Evolutionary conservation across 2,329 filamentous ascomycete genomes (phyloP).

Genomic region (Fusarium chaquense): DNA sequence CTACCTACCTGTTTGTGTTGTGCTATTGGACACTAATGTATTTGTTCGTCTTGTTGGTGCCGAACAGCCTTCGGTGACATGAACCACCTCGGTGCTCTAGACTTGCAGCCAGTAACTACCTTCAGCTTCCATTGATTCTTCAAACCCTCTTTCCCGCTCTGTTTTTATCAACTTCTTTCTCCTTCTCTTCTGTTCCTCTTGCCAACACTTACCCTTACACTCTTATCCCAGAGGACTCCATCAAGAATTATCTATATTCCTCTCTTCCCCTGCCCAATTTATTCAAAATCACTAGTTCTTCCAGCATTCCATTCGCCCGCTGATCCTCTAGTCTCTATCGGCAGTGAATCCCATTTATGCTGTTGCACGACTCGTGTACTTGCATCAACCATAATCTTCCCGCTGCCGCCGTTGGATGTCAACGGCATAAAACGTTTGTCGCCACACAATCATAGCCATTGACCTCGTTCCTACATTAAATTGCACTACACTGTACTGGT

Average conservation of each 20-base stretch:
- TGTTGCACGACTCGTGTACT: slow-evolving; percentile 34
- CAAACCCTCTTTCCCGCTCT: slow-evolving; percentile 1
- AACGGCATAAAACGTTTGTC: slow-evolving; percentile 18
- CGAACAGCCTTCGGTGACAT: not conserved
- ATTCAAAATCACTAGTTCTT: slow-evolving; percentile 2
- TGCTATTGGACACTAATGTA: slow-evolving; percentile 12
- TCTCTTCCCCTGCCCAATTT: not conserved
- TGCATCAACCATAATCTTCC: slow-evolving; percentile 21
- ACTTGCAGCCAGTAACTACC: not conserved
- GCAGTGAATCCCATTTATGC: slow-evolving; percentile 20
- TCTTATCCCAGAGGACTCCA: not conserved
- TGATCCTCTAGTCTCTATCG: slow-evolving; percentile 23
- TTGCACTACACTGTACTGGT: not conserved
- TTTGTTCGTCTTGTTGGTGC: not conserved
- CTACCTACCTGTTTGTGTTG: not conserved
- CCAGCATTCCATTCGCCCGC: slow-evolving; percentile 21
- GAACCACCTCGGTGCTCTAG: not conserved
- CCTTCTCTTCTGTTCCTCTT: slow-evolving; percentile 2
- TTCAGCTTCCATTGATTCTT: slow-evolving; percentile 7
- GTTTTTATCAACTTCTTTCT: slow-evolving; percentile 2
- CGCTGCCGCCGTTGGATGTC: slow-evolving; percentile 16
- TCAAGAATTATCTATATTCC: not conserved
- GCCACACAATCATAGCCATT: slow-evolving; percentile 7
- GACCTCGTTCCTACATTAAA: slow-evolving; percentile 29
- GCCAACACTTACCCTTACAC: not conserved